Conservation (phyloP, 768 basidiomycete genomes). For the Macrolepiota dolichaula region DNA sequence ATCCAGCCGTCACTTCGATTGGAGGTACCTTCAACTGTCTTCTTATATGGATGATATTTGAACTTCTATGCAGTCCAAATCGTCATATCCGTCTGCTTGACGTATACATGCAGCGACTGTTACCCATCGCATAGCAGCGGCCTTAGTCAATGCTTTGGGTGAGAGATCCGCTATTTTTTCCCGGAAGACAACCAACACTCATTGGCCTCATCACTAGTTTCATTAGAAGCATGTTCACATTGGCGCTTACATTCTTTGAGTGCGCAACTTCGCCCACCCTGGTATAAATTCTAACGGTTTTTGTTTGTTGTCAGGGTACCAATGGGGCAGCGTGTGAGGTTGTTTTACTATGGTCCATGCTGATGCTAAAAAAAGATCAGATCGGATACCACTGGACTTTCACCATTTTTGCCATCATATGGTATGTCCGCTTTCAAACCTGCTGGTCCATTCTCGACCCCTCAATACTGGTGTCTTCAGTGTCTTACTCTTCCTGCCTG, state of each 20-base stretch:
- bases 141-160: constrained; percentile 36
- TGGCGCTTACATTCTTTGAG: constrained; percentile 35
- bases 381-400: constrained; percentile 36
- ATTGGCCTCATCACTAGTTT: constrained; percentile 18
- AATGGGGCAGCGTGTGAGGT: constrained; percentile 26
- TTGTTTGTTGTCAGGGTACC: constrained; percentile 22
- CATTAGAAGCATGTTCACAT: constrained; percentile 28
- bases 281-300: not conserved
- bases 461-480: constrained; percentile 18
- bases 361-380: constrained; percentile 10
- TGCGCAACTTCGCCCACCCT: constrained; percentile 11
- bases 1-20: constrained; percentile 29
- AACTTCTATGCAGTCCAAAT: constrained; percentile 28
- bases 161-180: not conserved
- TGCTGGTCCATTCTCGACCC: not conserved
- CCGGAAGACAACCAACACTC: not conserved
- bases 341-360: not conserved
- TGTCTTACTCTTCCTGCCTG: constrained; percentile 27
- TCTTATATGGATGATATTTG: not conserved
- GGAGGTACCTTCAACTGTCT: constrained; percentile 22
- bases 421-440: constrained; percentile 18
- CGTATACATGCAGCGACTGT: constrained; percentile 36
- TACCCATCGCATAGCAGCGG: constrained; percentile 32
- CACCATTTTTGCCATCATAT: constrained; percentile 30
- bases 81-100: constrained; percentile 31